Evolutionary conservation across 225 moss, liverwort and hornwort species (phyloP), one percentile per base, ranked within the genome.

Genomic region (Antitrichia curtipendula): DNA sequence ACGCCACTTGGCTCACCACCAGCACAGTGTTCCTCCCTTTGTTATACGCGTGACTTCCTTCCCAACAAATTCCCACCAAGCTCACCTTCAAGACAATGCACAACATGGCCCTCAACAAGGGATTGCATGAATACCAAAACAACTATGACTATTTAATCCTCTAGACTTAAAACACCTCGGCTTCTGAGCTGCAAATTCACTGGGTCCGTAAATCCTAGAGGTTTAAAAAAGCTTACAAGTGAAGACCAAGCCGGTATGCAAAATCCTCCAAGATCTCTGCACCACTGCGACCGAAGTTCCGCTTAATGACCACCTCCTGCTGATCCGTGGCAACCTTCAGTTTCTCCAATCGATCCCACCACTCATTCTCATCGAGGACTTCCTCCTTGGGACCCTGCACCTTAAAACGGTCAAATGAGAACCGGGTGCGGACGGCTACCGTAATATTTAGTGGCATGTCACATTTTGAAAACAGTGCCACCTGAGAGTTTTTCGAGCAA

Each of bases 11-110:
- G 90, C 99, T 99, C 84, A 99, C 95, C 82, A 99, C 99, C 91
- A 97, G 82, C 84, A 95, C 97, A 62, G 96, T 96, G 82, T 95
- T 95, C 90, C 86, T 95, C 91, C 99, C 99, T 96, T 96, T 96
- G 92, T 99, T 99, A 90, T 99, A 99, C 32, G 93, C 90, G 89
- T 97, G 97, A 94, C 99, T 99, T 94, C 97, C 97, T 96, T 99
- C 89, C 96, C 94, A 90, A 92, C 94, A 95, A 86, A 91, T 92
- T 92, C 90, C 90, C 93, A 91, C 88, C 88, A 91, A 90, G 86
- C 82, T 95, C 88, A 90, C 88, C 87, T 91, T 94, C 90, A 93
- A 93, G 83, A 93, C 92, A 92, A 91, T 88, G 92, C 90, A 91
- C 90, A 86, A 90, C 58, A 85, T 86, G 75, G 81, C 91, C 94